Base-by-base conservation (phyloP, 2,329 filamentous ascomycete genomes). In the Botryotinia globosa region DNA sequence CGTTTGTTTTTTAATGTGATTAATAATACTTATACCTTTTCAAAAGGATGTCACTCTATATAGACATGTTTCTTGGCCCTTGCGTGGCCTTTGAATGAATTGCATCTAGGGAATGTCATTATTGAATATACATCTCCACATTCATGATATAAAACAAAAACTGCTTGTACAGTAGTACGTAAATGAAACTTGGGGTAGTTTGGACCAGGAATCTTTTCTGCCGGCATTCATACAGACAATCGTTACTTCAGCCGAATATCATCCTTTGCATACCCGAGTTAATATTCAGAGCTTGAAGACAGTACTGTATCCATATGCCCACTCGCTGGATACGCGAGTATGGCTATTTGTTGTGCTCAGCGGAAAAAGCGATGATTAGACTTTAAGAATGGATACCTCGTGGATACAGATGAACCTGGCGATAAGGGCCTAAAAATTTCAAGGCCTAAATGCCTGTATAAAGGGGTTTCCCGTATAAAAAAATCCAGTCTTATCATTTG, bases 31-130 rank as follows among this genome's bases (percentile, higher is more conserved):
- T n/a, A n/a, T n/a, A n/a, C n/a, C n/a, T n/a, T n/a, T n/a, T n/a
- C n/a, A n/a, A n/a, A n/a, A n/a, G 32, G 10, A 54, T 66, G 63
- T n/a, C 22, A 66, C 32, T n/a, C 34, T 39, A 25, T 34, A 16
- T 39, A 25, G 12, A 51, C 9, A n/a, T 37, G n/a, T 65, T 10
- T 51, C 32, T 34, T 65, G 63, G 44, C 42, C 32, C 29, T 48
- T 65, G 63, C 63, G 44, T 65, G 63, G 44, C 63, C 44, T 48
- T 65, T 65, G 63, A 32, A 65, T 65, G 63, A 65, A 65, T 37
- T n/a, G 44, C 42, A 48, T 45, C 0, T 65, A 3, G 62, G 29
- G 58, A 9, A 61, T 61, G 58, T 61, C 58, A 61, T 22, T 9
- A 34, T 25, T n/a, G 58, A 45, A 63, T 25, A 18, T 18, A n/a